Percentiles rank a stretch among this genome's conserved stretches.
phyloP scores from a whole-genome alignment of 352 stramenopile genomes.

The Blastocystis hominis region DNA sequence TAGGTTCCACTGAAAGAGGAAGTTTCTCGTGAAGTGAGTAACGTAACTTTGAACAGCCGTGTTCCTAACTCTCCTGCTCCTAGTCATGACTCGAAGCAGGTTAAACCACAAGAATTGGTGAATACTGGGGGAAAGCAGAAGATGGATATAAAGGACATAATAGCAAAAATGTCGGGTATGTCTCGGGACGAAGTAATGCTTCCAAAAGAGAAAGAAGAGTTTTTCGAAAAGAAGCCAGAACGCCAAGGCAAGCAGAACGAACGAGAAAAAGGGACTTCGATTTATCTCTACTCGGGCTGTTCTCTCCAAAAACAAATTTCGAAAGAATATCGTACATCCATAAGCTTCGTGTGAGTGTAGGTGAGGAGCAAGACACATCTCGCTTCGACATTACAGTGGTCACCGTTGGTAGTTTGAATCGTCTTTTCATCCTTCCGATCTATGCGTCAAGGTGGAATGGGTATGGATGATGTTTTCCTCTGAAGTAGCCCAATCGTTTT shows the following conservation, averaged over 20 bases:
- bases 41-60: no score
- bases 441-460: neutral
- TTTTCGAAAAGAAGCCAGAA: neutral
- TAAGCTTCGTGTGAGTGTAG: neutral
- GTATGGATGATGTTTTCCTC: neutral
- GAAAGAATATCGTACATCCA: neutral
- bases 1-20: no score
- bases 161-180: neutral
- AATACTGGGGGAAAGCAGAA: no score
- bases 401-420: neutral
- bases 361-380: neutral
- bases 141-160: neutral
- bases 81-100: no score
- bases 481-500: slow-evolving; percentile 43
- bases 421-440: neutral
- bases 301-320: neutral
- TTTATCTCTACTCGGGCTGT: neutral
- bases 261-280: neutral
- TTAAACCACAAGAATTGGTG: no score
- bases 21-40: no score
- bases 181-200: neutral
- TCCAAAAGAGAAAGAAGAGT: neutral
- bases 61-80: no score
- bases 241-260: neutral
- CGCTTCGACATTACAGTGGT: neutral